Conservation (phyloP, 768 basidiomycete species). For the Clitopilus passeckerianus region DNA sequence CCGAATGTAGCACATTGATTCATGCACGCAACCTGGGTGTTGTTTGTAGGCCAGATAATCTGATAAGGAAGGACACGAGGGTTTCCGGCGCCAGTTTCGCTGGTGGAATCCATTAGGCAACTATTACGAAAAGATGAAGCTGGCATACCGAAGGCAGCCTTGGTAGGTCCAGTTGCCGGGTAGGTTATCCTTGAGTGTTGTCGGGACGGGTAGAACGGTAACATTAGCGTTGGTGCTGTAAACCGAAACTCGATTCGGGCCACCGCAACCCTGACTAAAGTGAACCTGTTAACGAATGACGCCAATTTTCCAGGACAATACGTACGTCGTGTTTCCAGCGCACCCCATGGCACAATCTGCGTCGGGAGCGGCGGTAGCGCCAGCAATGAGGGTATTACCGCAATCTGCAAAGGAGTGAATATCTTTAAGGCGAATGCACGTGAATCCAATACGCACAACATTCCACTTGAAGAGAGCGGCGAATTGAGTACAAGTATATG, state of each 20-base stretch:
- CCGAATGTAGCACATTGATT: constrained; percentile 68
- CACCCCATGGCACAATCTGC: constrained; percentile 71
- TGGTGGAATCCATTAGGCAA: neutral
- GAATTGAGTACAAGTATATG: constrained; percentile 4
- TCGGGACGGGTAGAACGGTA: constrained; percentile 54
- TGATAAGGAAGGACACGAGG: constrained; percentile 53
- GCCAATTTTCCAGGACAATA: constrained; percentile 1
- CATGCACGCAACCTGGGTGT: constrained; percentile 60
- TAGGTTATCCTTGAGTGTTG: constrained; percentile 46
- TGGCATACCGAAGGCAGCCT: constrained; percentile 59
- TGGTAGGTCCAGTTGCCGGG: constrained; percentile 62
- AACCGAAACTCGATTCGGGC: constrained; percentile 65
- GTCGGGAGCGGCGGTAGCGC: constrained; percentile 45
- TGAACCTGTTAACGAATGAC: constrained; percentile 2
- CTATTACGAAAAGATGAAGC: neutral
- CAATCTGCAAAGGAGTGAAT: constrained; percentile 50
- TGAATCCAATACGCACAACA: constrained; percentile 33
- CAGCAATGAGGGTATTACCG: constrained; percentile 58
- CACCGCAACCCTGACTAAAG: constrained; percentile 65
- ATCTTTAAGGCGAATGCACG: too few relatives aligned
- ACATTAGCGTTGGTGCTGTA: constrained; percentile 52
- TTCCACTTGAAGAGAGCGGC: constrained; percentile 21
- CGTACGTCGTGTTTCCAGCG: constrained; percentile 61
- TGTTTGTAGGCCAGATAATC: constrained; percentile 54
- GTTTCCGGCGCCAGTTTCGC: neutral